A percentile compares a stretch with the other conserved stretches of the same genome.
These are phyloP conservation scores for Pseudophaeomoniella oleicola DNA, from an alignment of 2,329 filamentous ascomycete species.

Conservation along the genomic window DNA sequence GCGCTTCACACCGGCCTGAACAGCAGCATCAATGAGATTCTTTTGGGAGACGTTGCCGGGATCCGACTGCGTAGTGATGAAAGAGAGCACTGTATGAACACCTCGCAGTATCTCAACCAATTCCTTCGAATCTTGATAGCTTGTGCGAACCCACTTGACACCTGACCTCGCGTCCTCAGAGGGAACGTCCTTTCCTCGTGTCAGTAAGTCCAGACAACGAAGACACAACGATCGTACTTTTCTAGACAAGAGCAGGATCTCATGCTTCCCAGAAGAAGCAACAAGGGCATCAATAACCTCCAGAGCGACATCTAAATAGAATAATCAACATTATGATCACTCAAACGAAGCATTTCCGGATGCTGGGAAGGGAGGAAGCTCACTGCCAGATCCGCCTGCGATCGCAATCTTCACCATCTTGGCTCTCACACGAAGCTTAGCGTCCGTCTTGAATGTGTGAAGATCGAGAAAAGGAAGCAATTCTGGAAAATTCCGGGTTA, in stretches of 20 bases:
- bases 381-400: constrained; percentile 31
- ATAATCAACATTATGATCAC: constrained; percentile 5
- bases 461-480: no score
- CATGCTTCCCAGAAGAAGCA: constrained; percentile 33
- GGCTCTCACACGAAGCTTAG: constrained; percentile 2
- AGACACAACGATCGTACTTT: constrained; percentile 17
- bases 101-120: constrained; percentile 28
- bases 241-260: constrained; percentile 37
- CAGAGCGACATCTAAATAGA: constrained; percentile 33
- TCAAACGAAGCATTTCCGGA: no score
- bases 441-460: neutral
- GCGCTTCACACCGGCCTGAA: constrained; percentile 24
- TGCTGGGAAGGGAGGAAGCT: constrained; percentile 8
- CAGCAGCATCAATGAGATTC: constrained; percentile 24
- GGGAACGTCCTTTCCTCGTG: constrained; percentile 11
- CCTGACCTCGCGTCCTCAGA: constrained; percentile 4
- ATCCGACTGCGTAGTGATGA: constrained; percentile 19
- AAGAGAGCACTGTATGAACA: constrained; percentile 39
- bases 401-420: constrained; percentile 31
- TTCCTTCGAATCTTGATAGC: constrained; percentile 27
- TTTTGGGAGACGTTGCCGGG: constrained; percentile 13
- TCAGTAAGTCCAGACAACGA: no score
- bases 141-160: constrained; percentile 23
- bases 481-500: no score
- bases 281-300: constrained; percentile 38